Conservation (phyloP, 129 eudicot species). For the carrot (Daucus carota) region DNA sequence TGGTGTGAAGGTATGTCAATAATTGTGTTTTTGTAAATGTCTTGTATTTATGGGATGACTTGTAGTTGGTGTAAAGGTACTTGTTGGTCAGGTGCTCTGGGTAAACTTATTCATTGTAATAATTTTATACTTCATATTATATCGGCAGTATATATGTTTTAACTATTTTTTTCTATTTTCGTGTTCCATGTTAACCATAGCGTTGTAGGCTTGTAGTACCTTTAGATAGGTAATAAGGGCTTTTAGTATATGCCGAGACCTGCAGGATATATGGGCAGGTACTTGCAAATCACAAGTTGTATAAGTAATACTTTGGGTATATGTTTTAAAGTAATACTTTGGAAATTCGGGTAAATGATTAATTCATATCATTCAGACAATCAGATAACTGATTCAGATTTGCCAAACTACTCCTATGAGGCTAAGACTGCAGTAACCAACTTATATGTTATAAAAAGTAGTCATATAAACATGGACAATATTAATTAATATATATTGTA, state of each 20-base stretch:
- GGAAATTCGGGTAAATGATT: too few species aligned
- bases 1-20: neutral
- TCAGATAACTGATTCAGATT: too few species aligned
- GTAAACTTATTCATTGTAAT: neutral
- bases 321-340: too few species aligned
- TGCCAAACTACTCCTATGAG: too few species aligned
- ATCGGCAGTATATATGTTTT: neutral
- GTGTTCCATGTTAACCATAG: too few species aligned
- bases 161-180: too few species aligned
- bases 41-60: neutral
- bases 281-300: too few species aligned
- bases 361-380: too few species aligned
- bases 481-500: too few species aligned
- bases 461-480: too few species aligned
- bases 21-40: neutral
- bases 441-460: too few species aligned
- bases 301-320: neutral
- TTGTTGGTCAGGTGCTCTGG: neutral
- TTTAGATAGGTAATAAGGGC: neutral
- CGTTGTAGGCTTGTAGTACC: neutral
- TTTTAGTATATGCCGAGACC: neutral
- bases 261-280: neutral
- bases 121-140: neutral
- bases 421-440: too few species aligned
- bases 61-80: neutral